These are phyloP conservation scores for Rhynchosporium graminicola DNA, from an alignment of 2,329 filamentous ascomycete genomes.

Conservation along the genomic window DNA sequence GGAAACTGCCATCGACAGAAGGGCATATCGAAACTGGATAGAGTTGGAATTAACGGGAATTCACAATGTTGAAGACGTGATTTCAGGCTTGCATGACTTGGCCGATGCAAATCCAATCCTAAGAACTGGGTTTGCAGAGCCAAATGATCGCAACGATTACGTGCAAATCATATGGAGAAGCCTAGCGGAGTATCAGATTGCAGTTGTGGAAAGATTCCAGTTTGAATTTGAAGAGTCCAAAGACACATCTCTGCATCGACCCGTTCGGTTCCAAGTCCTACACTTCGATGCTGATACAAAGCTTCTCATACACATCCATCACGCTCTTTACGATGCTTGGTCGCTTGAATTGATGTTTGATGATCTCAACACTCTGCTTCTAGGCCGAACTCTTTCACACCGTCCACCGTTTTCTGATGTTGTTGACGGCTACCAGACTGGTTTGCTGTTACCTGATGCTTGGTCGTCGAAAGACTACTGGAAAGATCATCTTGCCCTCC, in stretches of 20 bases:
- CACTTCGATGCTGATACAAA: slow-evolving; percentile 30
- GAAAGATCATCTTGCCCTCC: slow-evolving; percentile 63
- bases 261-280: slow-evolving; percentile 62
- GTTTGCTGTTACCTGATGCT: slow-evolving; percentile 35
- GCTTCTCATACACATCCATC: slow-evolving; percentile 62
- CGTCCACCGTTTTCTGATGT: slow-evolving; percentile 64
- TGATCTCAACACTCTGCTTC: slow-evolving; percentile 59
- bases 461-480: slow-evolving; percentile 63
- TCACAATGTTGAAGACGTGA: slow-evolving; percentile 44
- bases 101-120: slow-evolving; percentile 63
- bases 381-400: slow-evolving; percentile 13
- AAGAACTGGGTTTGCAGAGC: slow-evolving; percentile 70
- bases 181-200: slow-evolving; percentile 44
- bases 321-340: slow-evolving; percentile 93
- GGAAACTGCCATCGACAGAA: slow-evolving; percentile 62
- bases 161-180: slow-evolving; percentile 64
- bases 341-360: slow-evolving; percentile 73
- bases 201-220: slow-evolving; percentile 43
- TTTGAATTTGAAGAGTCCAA: slow-evolving; percentile 45
- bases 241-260: slow-evolving; percentile 46
- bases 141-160: slow-evolving; percentile 50
- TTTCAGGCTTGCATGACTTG: slow-evolving; percentile 52
- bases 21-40: slow-evolving; percentile 77
- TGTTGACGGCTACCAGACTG: slow-evolving; percentile 49
- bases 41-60: slow-evolving; percentile 53